These are phyloP conservation scores for Astrothelium subdiscretum DNA, from an alignment of 495 filamentous ascomycete species.

Conservation along the genomic window DNA sequence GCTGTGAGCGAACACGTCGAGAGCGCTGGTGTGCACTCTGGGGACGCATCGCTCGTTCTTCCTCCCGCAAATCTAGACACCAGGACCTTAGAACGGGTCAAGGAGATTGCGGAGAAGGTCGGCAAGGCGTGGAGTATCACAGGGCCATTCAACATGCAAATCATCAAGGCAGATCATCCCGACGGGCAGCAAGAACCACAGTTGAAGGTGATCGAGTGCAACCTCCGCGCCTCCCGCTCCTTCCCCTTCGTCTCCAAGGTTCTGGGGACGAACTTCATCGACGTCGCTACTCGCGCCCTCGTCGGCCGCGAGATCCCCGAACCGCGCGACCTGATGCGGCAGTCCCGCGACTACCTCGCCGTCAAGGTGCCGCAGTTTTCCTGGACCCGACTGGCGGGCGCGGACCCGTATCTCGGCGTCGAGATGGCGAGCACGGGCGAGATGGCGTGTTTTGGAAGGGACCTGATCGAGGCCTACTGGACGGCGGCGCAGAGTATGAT, in stretches of 20 bases:
- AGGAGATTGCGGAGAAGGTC: constrained; percentile 91
- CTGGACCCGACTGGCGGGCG: constrained; percentile 96
- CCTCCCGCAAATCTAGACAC: constrained; percentile 71
- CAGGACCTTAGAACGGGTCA: constrained; percentile 66
- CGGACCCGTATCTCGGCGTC: constrained; percentile 93
- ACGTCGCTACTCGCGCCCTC: constrained; percentile 88
- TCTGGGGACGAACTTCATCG: constrained; percentile 92
- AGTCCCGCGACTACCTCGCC: constrained; percentile 81
- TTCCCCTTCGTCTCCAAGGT: constrained; percentile 98
- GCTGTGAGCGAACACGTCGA: constrained; percentile 95
- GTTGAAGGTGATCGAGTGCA: constrained; percentile 97
- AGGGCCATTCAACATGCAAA: constrained; percentile 99
- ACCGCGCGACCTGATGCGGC: constrained; percentile 76
- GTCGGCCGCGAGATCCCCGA: constrained; percentile 77
- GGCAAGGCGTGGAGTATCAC: constrained; percentile 95
- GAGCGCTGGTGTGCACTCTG: constrained; percentile 92
- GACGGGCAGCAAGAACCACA: constrained; percentile 55
- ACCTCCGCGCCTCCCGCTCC: constrained; percentile 90
- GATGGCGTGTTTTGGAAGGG: constrained; percentile 95
- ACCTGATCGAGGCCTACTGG: constrained; percentile 96
- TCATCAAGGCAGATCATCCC: constrained; percentile 77
- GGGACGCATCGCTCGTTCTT: constrained; percentile 85
- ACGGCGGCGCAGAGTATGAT: constrained; percentile 89
- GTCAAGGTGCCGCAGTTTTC: constrained; percentile 98
- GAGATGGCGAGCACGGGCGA: constrained; percentile 97